Conservation (phyloP, 768 basidiomycete species). For the Leccinum broughii region DNA sequence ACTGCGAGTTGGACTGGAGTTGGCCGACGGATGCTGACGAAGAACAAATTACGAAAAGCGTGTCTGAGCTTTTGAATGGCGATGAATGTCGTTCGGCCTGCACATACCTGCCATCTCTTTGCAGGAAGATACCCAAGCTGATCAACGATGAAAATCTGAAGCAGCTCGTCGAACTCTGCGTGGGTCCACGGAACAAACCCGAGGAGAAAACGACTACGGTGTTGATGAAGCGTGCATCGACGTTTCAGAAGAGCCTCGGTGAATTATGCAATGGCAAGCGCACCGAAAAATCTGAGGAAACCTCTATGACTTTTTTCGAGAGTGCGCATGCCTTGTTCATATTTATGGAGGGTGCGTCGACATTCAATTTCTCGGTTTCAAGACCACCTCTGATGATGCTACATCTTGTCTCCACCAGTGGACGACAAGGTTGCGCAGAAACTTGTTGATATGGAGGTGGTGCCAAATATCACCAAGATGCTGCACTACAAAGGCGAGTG, state of each 20-base stretch:
- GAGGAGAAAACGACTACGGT: constrained; percentile 22
- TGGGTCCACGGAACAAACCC: neutral
- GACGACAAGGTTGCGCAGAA: constrained; percentile 9
- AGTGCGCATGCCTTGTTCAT: no score
- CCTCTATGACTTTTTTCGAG: no score
- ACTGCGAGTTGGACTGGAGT: constrained; percentile 26
- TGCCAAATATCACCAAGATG: neutral
- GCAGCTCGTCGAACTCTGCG: constrained; percentile 20
- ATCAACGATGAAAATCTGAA: constrained; percentile 20
- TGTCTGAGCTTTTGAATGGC: constrained; percentile 17
- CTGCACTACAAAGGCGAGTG: constrained; percentile 19
- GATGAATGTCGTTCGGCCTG: constrained; percentile 22
- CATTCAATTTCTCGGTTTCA: no score
- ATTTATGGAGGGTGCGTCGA: no score
- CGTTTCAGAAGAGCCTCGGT: no score
- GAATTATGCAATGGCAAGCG: no score
- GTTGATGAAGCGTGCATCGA: constrained; percentile 18
- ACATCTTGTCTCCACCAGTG: constrained; percentile 6
- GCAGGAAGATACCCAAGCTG: constrained; percentile 17
- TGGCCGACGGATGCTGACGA: constrained; percentile 12
- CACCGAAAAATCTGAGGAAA: no score
- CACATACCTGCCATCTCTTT: constrained; percentile 31
- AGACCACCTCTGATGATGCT: no score
- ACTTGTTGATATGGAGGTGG: constrained; percentile 16
- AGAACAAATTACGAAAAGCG: constrained; percentile 8